These are phyloP conservation scores for Rhynchosporium graminicola DNA, from an alignment of 2,329 filamentous ascomycete species.

Conservation along the genomic window DNA sequence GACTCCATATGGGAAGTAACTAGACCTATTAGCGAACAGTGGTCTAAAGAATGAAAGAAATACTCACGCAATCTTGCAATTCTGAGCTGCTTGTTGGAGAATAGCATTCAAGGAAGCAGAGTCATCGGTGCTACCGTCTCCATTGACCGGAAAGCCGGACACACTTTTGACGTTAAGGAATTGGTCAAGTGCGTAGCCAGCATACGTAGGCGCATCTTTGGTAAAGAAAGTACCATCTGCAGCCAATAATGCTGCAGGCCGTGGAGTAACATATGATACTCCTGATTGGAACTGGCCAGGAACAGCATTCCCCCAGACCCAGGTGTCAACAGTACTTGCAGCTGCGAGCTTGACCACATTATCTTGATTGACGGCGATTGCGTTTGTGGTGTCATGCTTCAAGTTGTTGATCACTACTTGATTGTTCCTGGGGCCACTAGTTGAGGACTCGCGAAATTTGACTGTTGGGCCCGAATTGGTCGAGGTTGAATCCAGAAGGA, in stretches of 20 bases:
- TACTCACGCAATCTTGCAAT: slow-evolving; percentile 35
- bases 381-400: slow-evolving; percentile 10
- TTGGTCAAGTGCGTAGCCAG: slow-evolving; percentile 44
- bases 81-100: slow-evolving; percentile 32
- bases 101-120: slow-evolving; percentile 40
- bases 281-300: slow-evolving; percentile 13
- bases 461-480: slow-evolving; percentile 16
- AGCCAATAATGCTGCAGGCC: slow-evolving; percentile 33
- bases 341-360: background rate
- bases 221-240: slow-evolving; percentile 45
- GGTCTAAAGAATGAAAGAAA: background rate
- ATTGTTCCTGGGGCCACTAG: background rate
- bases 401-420: slow-evolving; percentile 20
- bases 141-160: slow-evolving; percentile 43
- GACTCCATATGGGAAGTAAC: slow-evolving; percentile 47
- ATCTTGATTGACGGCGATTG: background rate
- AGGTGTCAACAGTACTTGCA: slow-evolving; percentile 12
- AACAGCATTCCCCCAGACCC: slow-evolving; percentile 18
- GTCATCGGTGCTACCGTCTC: slow-evolving; percentile 46
- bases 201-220: slow-evolving; percentile 46
- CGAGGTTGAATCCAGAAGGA: slow-evolving; percentile 15
- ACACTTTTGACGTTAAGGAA: slow-evolving; percentile 51
- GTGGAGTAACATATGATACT: slow-evolving; percentile 4
- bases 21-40: background rate
- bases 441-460: slow-evolving; percentile 9